phyloP scores from a whole-genome alignment of 495 filamentous ascomycete species.

The Neurospora sp. region DNA sequence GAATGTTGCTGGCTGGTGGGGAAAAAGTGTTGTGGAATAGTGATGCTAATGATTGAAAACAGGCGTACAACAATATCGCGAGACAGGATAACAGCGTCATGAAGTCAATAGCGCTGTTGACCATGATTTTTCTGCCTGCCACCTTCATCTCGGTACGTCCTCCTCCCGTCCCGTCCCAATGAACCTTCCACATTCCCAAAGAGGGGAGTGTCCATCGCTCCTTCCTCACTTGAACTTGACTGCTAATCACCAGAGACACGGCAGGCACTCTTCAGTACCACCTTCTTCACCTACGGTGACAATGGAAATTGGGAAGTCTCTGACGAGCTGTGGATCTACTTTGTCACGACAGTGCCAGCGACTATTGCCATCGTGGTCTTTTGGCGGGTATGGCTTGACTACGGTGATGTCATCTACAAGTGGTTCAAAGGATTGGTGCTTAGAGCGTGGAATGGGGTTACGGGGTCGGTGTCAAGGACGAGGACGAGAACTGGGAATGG shows the following conservation, averaged over 20 bases:
- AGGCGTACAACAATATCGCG: slow-evolving; percentile 15
- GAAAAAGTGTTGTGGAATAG: no score
- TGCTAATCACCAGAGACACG: background rate
- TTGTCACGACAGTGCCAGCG: slow-evolving; percentile 9
- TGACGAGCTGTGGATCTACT: slow-evolving; percentile 13
- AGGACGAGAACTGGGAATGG: background rate
- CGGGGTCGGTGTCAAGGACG: background rate
- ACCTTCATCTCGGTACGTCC: slow-evolving; percentile 25
- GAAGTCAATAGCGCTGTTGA: slow-evolving; percentile 34
- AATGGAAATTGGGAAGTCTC: slow-evolving; percentile 9
- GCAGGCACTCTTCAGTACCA: slow-evolving; percentile 18
- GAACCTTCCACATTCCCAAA: no score
- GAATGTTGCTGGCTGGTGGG: no score
- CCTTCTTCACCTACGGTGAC: slow-evolving; percentile 14
- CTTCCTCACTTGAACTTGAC: background rate
- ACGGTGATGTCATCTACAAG: slow-evolving; percentile 6
- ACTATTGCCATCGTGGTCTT: slow-evolving; percentile 10
- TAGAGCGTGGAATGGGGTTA: background rate
- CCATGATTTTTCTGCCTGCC: slow-evolving; percentile 33
- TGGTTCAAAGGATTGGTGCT: background rate
- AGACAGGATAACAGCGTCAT: slow-evolving; percentile 30
- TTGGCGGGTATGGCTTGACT: slow-evolving; percentile 11
- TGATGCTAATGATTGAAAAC: background rate
- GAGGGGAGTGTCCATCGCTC: no score
- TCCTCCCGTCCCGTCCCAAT: no score